Evolutionary conservation across 352 stramenopile species (phyloP).

Genomic region (Pythium oligandrum): DNA sequence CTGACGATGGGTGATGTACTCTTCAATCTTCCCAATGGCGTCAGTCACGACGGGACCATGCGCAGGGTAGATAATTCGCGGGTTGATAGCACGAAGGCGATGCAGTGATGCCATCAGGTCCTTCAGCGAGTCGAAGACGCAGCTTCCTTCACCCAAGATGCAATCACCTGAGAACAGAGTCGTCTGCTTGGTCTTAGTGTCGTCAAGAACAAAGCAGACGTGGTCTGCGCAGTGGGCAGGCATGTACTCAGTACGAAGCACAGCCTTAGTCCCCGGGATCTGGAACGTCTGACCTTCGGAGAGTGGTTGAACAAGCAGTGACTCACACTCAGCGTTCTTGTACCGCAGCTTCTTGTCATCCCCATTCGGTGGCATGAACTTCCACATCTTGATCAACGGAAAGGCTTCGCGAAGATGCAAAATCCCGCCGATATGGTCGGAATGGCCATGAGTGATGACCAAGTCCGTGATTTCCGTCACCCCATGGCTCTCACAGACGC

Average conservation of each 20-base stretch:
- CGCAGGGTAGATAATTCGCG: constrained; percentile 61
- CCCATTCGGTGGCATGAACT: constrained; percentile 43
- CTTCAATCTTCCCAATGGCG: constrained; percentile 59
- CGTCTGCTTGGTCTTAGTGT: constrained; percentile 4
- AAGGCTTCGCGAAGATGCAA: constrained; percentile 49
- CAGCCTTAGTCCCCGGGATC: constrained; percentile 4
- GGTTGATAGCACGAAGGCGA: constrained; percentile 33
- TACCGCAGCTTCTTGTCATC: constrained; percentile 33
- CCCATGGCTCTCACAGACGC: constrained; percentile 30
- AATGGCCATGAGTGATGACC: constrained; percentile 87
- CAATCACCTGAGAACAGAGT: constrained; percentile 83
- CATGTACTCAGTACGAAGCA: constrained; percentile 63
- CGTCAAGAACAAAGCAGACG: constrained; percentile 69
- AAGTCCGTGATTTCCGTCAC: constrained; percentile 65
- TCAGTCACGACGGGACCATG: constrained; percentile 67
- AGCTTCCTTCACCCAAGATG: constrained; percentile 78
- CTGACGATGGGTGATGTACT: constrained; percentile 74
- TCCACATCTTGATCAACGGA: constrained; percentile 57
- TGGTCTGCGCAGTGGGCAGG: constrained; percentile 86
- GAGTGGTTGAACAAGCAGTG: constrained; percentile 37
- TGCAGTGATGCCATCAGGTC: constrained; percentile 74
- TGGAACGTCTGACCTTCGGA: constrained; percentile 37
- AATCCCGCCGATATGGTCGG: constrained; percentile 86
- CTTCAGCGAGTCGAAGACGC: constrained; percentile 78
- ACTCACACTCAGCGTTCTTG: constrained; percentile 41